Conservation (phyloP, 2,329 filamentous ascomycete genomes). For the Scopulariopsis brevicaulis region DNA sequence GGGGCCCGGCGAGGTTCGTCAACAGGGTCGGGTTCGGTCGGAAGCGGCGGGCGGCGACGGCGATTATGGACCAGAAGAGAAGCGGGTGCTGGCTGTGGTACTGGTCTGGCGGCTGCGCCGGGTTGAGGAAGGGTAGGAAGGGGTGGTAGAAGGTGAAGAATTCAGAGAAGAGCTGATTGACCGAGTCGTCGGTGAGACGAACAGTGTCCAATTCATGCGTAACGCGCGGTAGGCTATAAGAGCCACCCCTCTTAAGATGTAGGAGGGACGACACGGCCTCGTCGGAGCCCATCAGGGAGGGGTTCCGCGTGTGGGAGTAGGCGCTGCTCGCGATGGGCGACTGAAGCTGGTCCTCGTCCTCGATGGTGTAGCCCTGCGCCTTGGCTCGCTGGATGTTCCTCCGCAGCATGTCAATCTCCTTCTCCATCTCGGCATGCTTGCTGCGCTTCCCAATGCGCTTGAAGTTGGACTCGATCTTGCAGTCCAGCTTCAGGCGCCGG, state of each 20-base stretch:
- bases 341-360: slow-evolving; percentile 40
- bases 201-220: slow-evolving; percentile 52
- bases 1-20: slow-evolving; percentile 52
- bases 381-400: slow-evolving; percentile 50
- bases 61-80: slow-evolving; percentile 76
- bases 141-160: slow-evolving; percentile 69
- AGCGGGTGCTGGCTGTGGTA: slow-evolving; percentile 70
- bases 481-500: slow-evolving; percentile 67
- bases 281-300: slow-evolving; percentile 55
- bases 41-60: slow-evolving; percentile 64
- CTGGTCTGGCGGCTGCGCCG: slow-evolving; percentile 53
- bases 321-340: slow-evolving; percentile 12
- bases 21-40: slow-evolving; percentile 51
- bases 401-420: slow-evolving; percentile 61
- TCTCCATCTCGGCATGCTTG: slow-evolving; percentile 79
- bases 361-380: slow-evolving; percentile 41
- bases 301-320: slow-evolving; percentile 46
- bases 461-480: slow-evolving; percentile 82
- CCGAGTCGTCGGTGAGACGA: slow-evolving; percentile 51
- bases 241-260: slow-evolving; percentile 53
- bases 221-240: slow-evolving; percentile 47
- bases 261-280: slow-evolving; percentile 57
- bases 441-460: slow-evolving; percentile 74
- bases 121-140: slow-evolving; percentile 65
- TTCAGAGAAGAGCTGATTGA: slow-evolving; percentile 56